These are phyloP conservation scores for Boletus patriciae DNA, from an alignment of 768 basidiomycete species.

Conservation along the genomic window DNA sequence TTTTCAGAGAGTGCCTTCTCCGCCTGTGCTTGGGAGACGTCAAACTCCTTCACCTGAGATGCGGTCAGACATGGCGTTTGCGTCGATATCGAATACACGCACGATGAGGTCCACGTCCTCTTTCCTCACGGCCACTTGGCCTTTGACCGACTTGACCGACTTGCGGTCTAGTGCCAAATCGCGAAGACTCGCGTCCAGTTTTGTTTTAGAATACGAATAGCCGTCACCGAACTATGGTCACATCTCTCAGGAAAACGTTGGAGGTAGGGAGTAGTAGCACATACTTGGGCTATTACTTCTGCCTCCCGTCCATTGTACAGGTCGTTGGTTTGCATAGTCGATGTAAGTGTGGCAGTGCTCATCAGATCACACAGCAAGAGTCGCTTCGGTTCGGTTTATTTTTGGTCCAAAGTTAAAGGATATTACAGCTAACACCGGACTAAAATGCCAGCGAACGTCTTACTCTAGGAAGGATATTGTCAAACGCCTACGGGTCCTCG, in stretches of 20 bases:
- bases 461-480: constrained; percentile 27
- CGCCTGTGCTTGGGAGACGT: constrained; percentile 29
- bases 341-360: constrained; percentile 24
- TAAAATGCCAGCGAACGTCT: constrained; percentile 27
- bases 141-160: constrained; percentile 49
- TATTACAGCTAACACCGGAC: constrained; percentile 34
- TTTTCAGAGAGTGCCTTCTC: constrained; percentile 33
- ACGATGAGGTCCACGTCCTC: constrained; percentile 33
- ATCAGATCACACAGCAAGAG: background rate
- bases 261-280: background rate
- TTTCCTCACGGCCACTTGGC: constrained; percentile 21
- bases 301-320: constrained; percentile 32
- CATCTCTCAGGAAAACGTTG: constrained; percentile 35
- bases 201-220: constrained; percentile 43
- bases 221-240: constrained; percentile 50
- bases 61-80: constrained; percentile 1
- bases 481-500: constrained; percentile 19
- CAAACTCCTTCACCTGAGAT: constrained; percentile 31
- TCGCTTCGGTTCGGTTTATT: constrained; percentile 2
- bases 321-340: constrained; percentile 21
- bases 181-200: constrained; percentile 41
- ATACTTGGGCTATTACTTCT: constrained; percentile 31
- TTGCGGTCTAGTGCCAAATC: constrained; percentile 52
- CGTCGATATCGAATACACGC: constrained; percentile 7
- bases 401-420: constrained; percentile 17